Evolutionary conservation across 2,329 filamentous ascomycete genomes (phyloP), one percentile per base, ranked within the genome.

Genomic region (Colletotrichum chlorophyti): DNA sequence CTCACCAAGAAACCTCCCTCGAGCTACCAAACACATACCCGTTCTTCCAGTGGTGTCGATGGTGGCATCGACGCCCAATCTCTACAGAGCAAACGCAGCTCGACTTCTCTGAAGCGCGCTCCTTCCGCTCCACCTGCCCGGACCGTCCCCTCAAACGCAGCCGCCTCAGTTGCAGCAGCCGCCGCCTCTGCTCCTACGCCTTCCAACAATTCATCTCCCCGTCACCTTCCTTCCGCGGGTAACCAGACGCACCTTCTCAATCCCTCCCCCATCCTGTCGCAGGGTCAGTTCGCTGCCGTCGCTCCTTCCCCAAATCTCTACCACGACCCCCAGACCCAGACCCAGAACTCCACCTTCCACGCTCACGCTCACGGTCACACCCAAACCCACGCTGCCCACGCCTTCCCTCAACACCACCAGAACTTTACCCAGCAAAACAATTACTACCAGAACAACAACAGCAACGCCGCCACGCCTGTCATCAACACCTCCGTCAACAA

Each of bases 381-480:
- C 91, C 4, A 93, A 96, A 74, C 79, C 93, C 57, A 96, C 91
- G 9, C 93, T 93, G 1, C 95, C 91, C 69, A 96, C 93, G 29
- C 92, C 93, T 1, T 88, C 90, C 2, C 79, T 97, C 23, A 87
- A 82, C 59, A 81, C 84, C 15, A 52, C 38, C 53, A 52, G 47
- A 42, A 43, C 53, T 52, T 57, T 37, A 51, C 27, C 31, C 41
- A 46, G 48, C 49, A 48, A 48, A 49, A 48, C 51, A 38, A 43
- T 47, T 49, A 37, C 32, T 49, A 49, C 32, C 43, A 38, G 43
- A 48, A 43, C 55, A 59, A 55, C 51, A 59, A 49, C 55, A 53
- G 10, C 48, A 47, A 15, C 17, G 32, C 17, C 38, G 68, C 43
- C 63, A 64, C 49, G 65, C 68, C 43, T 63, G 63, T 41, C 64